Conservation (phyloP, 2,329 filamentous ascomycete genomes). For the Phialophora chinensis region DNA sequence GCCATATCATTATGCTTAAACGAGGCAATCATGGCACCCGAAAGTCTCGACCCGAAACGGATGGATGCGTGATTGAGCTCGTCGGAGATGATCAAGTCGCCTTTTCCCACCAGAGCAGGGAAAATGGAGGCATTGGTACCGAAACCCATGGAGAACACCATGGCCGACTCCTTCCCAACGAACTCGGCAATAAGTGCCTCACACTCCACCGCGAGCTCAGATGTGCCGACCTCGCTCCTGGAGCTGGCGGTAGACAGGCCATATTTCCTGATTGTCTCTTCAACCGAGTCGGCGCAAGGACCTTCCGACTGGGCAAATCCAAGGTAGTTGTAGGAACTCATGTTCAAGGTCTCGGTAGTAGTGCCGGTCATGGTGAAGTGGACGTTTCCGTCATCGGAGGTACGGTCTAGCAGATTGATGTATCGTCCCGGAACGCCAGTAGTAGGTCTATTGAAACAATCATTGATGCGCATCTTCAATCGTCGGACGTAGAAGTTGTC, state of each 20-base stretch:
- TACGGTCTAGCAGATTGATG: slow-evolving; percentile 90
- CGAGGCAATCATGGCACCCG: slow-evolving; percentile 90
- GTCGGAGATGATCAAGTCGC: slow-evolving; percentile 92
- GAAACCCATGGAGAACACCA: slow-evolving; percentile 99
- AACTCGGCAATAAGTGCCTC: slow-evolving; percentile 89
- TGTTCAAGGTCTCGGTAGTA: slow-evolving; percentile 91
- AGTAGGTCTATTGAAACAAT: slow-evolving; percentile 91
- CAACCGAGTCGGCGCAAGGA: slow-evolving; percentile 90
- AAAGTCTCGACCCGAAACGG: slow-evolving; percentile 89
- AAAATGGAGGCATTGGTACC: slow-evolving; percentile 94
- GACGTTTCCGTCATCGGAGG: slow-evolving; percentile 88
- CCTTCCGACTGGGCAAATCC: slow-evolving; percentile 98
- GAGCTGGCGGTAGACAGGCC: slow-evolving; percentile 83
- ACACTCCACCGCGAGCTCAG: slow-evolving; percentile 85
- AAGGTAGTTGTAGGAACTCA: slow-evolving; percentile 99
- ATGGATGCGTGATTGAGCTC: slow-evolving; percentile 98
- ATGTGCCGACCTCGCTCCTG: slow-evolving; percentile 81
- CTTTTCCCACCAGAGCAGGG: slow-evolving; percentile 88
- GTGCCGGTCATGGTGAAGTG: slow-evolving; percentile 89
- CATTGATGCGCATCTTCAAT: slow-evolving; percentile 91
- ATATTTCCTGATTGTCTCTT: slow-evolving; percentile 82
- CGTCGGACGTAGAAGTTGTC: slow-evolving; percentile 97
- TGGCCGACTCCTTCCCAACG: slow-evolving; percentile 90
- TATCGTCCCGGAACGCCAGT: slow-evolving; percentile 93
- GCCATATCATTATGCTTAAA: slow-evolving; percentile 98